Base-by-base conservation (phyloP, 495 filamentous ascomycete species). In the Penicillium salamii region DNA sequence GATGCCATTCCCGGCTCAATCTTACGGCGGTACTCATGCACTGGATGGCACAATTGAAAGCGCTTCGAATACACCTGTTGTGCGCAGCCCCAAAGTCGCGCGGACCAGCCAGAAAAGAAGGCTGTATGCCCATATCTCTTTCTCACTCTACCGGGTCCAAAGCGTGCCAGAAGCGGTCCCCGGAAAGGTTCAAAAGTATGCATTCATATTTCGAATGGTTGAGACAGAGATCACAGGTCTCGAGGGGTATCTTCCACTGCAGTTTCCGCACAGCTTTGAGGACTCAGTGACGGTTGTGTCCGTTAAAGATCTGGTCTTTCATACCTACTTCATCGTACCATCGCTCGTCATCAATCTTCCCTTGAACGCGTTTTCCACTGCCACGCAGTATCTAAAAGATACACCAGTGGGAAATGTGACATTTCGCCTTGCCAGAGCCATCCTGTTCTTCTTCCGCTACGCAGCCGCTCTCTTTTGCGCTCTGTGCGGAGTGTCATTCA, bases 111-210 rank as follows among this genome's bases (percentile, higher is more conserved):
- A n/a, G n/a, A n/a, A n/a, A n/a, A n/a, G n/a, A n/a, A n/a, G n/a
- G n/a, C n/a, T n/a, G n/a, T 31, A 60, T 11, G 18, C 54, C 33
- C 39, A 29, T 24, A 14, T 62, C 13, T 60, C 54, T 4, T 17
- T 63, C 26, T 54, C 53, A 6, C 19, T 63, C 3, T 45, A 57
- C 37, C 49, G 46, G 37, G 17, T 52, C 28, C 57, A 21, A 41
- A 7, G 35, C 11, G 28, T 38, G 11, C 32, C 13, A 13, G 17
- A 39, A 23, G 28, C 26, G 1, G 34, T 33, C 13, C 41, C 11
- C 20, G 5, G 9, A 5, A 44, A 19, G 5, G 15, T 15, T 18
- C n/a, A 24, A 9, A 31, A 14, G 20, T 44, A 36, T 31, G 8
- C n/a, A 17, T 53, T 53, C 15, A 41, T 37, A 29, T 26, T 51